A percentile compares a stretch with the other conserved stretches of the same genome.
These are phyloP conservation scores for Mallotus repandus DNA, from an alignment of 441 rosid genomes.

Conservation along the genomic window DNA sequence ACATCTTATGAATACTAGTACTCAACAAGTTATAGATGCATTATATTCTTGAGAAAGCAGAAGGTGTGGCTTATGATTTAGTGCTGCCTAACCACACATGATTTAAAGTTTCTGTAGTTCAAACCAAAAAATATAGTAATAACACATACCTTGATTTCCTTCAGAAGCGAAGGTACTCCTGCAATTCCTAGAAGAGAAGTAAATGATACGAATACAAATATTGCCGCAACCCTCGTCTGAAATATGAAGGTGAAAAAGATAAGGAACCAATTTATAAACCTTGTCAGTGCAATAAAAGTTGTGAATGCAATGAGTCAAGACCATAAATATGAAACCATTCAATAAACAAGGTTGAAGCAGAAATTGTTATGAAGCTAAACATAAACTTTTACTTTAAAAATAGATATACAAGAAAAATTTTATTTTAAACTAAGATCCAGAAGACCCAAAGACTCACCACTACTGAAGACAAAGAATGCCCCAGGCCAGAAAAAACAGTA, in stretches of 20 bases:
- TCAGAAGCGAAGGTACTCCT: constrained; percentile 69
- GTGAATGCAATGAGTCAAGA: constrained; percentile 3
- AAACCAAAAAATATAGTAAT: background rate
- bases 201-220: constrained; percentile 84
- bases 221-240: constrained; percentile 90
- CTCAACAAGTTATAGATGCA: background rate
- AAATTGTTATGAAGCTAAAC: background rate
- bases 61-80: background rate
- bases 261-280: background rate
- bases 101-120: background rate
- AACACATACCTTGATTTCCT: constrained; percentile 73
- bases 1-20: no score
- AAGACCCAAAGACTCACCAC: constrained; percentile 53
- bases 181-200: constrained; percentile 83
- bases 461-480: constrained; percentile 93
- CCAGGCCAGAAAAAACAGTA: constrained; percentile 85
- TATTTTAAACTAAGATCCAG: background rate
- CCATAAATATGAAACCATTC: background rate
- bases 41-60: background rate
- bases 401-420: background rate
- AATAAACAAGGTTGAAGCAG: constrained; percentile 5
- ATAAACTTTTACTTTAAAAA: background rate
- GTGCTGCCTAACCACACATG: background rate
- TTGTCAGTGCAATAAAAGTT: background rate
- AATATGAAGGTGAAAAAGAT: constrained; percentile 29